Conservation (phyloP, 2,329 filamentous ascomycete genomes). For the Diaporthe aspalathi region DNA sequence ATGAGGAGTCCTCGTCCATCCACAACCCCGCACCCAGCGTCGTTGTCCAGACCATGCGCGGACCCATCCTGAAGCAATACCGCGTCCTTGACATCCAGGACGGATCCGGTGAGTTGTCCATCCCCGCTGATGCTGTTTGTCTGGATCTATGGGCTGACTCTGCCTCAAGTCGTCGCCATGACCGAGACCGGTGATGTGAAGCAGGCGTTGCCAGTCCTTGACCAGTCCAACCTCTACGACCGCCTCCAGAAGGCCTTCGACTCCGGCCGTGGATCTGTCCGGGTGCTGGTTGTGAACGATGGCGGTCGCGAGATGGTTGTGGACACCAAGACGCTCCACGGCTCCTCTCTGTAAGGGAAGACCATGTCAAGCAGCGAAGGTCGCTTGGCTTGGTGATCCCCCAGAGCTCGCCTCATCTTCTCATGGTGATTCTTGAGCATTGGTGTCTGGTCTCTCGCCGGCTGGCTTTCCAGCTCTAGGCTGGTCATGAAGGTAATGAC, state of each 20-base stretch:
- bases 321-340: constrained; percentile 98
- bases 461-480: not conserved
- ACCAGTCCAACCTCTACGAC: constrained; percentile 89
- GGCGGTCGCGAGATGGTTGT: constrained; percentile 93
- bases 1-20: constrained; percentile 98
- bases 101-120: constrained; percentile 66
- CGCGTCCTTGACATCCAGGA: constrained; percentile 97
- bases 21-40: constrained; percentile 97
- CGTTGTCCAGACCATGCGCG: constrained; percentile 99
- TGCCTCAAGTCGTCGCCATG: constrained; percentile 83
- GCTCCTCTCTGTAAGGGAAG: constrained; percentile 69
- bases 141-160: not conserved
- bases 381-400: constrained; percentile 35
- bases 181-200: constrained; percentile 99
- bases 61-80: constrained; percentile 99
- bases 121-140: too few species aligned
- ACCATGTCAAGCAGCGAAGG: not conserved
- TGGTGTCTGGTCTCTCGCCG: constrained; percentile 39
- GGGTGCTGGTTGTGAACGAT: constrained; percentile 95
- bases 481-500: constrained; percentile 44
- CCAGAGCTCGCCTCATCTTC: constrained; percentile 30
- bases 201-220: constrained; percentile 91
- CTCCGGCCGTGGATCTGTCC: constrained; percentile 91
- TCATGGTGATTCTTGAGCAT: constrained; percentile 32
- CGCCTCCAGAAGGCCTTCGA: constrained; percentile 88